Percentiles rank a stretch among this genome's conserved stretches.
These are phyloP conservation scores for Neurospora sp. DNA, from an alignment of 2,329 filamentous ascomycete species.

Conservation along the genomic window DNA sequence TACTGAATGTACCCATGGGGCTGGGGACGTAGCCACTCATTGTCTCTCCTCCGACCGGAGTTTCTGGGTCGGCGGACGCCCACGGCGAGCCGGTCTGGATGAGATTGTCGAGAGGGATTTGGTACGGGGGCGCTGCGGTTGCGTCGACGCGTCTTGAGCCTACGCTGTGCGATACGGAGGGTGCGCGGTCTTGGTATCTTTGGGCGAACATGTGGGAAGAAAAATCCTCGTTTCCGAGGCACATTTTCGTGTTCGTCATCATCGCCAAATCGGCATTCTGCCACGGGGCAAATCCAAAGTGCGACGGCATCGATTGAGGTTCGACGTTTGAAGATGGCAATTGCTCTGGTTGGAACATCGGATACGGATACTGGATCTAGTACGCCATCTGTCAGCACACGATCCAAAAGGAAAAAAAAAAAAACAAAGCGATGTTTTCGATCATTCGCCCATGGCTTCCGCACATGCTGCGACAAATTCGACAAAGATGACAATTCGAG, in stretches of 20 bases:
- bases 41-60: conserved; percentile 1
- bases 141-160: background rate
- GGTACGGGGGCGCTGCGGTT: background rate
- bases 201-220: background rate
- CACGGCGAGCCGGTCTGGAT: background rate
- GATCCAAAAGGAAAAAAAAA: background rate
- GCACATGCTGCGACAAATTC: background rate
- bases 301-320: background rate
- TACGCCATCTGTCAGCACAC: background rate
- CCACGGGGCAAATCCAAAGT: background rate
- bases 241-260: background rate
- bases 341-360: background rate
- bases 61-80: background rate
- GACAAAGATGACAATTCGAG: background rate
- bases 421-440: background rate
- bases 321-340: background rate
- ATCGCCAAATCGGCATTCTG: background rate
- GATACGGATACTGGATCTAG: background rate
- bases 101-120: background rate
- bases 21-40: background rate
- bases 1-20: background rate
- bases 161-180: background rate
- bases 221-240: background rate
- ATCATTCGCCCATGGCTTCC: background rate
- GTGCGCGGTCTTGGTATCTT: background rate